Evolutionary conservation across 345 rosid genomes (phyloP).

Genomic region (Lepidium didymum): DNA sequence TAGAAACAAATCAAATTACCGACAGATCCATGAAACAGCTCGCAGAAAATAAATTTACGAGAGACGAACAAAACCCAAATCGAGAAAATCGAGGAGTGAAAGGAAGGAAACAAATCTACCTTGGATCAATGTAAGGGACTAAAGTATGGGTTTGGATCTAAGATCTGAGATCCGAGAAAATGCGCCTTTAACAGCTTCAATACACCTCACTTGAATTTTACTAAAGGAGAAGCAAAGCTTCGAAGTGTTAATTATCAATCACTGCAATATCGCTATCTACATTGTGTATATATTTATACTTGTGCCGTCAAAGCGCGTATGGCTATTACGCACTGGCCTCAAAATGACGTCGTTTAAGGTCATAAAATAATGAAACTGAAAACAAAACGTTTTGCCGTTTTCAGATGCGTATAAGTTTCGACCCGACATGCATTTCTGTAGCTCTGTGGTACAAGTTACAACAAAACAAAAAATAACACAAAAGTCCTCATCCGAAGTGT

Average conservation of each 20-base stretch:
- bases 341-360: constrained; percentile 1
- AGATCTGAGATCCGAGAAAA: constrained; percentile 37
- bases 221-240: constrained; percentile 19
- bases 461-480: not conserved
- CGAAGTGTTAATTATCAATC: constrained; percentile 16
- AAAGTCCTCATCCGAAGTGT: not conserved
- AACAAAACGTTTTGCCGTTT: not conserved
- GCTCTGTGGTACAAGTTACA: not conserved
- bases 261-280: constrained; percentile 17
- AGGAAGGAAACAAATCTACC: constrained; percentile 16
- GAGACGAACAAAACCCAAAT: constrained; percentile 9
- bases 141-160: constrained; percentile 19
- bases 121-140: not conserved
- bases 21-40: constrained; percentile 11
- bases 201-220: constrained; percentile 25
- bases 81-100: not conserved
- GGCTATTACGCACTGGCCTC: constrained; percentile 7
- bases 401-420: not conserved
- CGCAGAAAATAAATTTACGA: not conserved
- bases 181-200: constrained; percentile 25
- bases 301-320: constrained; percentile 17
- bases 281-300: not conserved
- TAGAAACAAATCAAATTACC: not conserved
- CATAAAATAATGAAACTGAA: not conserved
- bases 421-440: constrained; percentile 14